phyloP scores from a whole-genome alignment of 2,329 filamentous ascomycete species.

The Dendryphion nanum region DNA sequence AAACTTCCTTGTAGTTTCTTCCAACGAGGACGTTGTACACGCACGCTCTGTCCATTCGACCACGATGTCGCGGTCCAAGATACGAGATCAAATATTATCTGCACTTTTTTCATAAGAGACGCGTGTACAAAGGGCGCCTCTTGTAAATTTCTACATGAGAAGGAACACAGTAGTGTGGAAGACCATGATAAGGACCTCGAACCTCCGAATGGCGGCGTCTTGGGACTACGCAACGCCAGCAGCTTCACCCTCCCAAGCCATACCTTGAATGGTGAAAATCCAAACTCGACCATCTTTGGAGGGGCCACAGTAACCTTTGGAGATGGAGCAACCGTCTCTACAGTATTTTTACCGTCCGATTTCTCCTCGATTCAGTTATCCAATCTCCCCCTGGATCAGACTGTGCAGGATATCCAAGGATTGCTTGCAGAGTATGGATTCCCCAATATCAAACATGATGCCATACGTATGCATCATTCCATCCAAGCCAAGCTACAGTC shows the following conservation, averaged over 20 bases:
- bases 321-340: constrained; percentile 5
- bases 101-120: constrained; percentile 8
- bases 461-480: constrained; percentile 1
- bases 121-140: constrained; percentile 6
- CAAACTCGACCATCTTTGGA: constrained; percentile 6
- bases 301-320: constrained; percentile 11
- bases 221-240: no score
- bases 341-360: constrained; percentile 8
- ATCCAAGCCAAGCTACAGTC: constrained; percentile 1
- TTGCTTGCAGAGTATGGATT: constrained; percentile 4
- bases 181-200: no score
- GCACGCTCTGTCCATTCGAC: no score
- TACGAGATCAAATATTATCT: constrained; percentile 1
- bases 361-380: constrained; percentile 9
- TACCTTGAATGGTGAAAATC: not conserved
- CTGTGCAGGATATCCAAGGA: constrained; percentile 2
- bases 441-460: constrained; percentile 1
- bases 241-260: not conserved
- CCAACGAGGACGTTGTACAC: no score
- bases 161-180: not conserved
- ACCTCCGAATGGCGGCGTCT: no score
- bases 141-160: constrained; percentile 3
- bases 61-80: constrained; percentile 1
- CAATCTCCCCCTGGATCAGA: constrained; percentile 4
- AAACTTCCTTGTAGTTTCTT: no score